Evolutionary conservation across 2,329 filamentous ascomycete genomes (phyloP), one percentile per base, ranked within the genome.

Genomic region (Acephala macrosclerotiorum): DNA sequence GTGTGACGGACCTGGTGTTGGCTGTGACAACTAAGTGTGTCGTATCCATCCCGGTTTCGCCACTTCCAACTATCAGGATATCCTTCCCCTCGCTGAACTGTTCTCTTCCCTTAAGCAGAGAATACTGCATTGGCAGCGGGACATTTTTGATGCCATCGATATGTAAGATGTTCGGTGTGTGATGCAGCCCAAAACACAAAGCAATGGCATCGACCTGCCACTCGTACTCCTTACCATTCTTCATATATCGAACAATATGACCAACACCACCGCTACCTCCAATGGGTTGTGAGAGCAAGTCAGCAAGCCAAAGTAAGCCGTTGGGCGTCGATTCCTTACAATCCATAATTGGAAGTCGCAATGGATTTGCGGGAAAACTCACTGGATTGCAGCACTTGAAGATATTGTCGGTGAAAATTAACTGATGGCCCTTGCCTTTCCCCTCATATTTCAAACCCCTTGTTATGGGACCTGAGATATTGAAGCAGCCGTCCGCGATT

Each of bases 1-100:
- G 64, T 0, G 80, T 79, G 5, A 83, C 81, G 7, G 78, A 78
- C 6, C 76, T 78, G 0, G 80, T 80, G 0, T 75, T 73, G 0
- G 80, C 77, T 1, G 80, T 84, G 2, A 83, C 75, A 0, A 81
- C 82, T 18, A 83, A 76, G 49, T 82, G 76, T 0, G 79, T 76
- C 36, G 83, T 70, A 55, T 84, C 82, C 75, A 82, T 81, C 3
- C 75, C 80, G 0, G 82, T 84, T 66, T 84, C 82, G 0, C 82
- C 81, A 5, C 75, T 78, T 0, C 81, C 82, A 26, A 83, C 68
- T 47, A 84, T 73, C 40, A 83, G 72, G 0, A 84, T 78, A 45
- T 79, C 78, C 2, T 76, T 80, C 11, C 72, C 70, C 7, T 73
- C 58, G 8, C 79, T 80, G 60, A 84, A 81, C 63, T 83, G 79